Percentiles rank a stretch among this genome's conserved stretches.
Conservation (phyloP, 768 basidiomycete species). For the Auriscalpium microsporum region DNA sequence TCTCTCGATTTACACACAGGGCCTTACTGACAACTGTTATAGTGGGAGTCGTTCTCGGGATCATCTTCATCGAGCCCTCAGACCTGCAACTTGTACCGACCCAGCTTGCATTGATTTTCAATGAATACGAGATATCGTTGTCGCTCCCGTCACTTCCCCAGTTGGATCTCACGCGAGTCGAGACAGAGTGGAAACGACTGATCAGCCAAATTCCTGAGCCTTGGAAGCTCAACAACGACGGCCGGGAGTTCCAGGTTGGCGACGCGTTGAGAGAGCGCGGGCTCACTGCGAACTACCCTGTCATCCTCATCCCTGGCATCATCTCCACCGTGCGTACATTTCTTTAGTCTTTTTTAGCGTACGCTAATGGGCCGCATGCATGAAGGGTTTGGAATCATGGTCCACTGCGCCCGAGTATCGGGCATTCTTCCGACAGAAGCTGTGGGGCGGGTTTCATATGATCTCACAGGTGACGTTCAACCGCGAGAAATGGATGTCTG, state of each 20-base stretch:
- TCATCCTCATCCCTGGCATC: constrained; percentile 84
- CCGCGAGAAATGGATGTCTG: constrained; percentile 81
- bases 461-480: constrained; percentile 76
- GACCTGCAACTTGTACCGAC: constrained; percentile 63
- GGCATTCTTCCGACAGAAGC: constrained; percentile 84
- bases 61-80: constrained; percentile 56
- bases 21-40: background rate
- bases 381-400: constrained; percentile 81
- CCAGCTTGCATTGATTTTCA: constrained; percentile 56
- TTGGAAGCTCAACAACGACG: constrained; percentile 76
- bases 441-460: constrained; percentile 78
- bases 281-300: constrained; percentile 62
- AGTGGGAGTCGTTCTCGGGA: constrained; percentile 63
- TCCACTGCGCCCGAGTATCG: constrained; percentile 79
- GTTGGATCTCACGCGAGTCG: constrained; percentile 60
- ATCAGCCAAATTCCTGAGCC: constrained; percentile 66
- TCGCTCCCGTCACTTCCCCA: constrained; percentile 57
- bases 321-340: constrained; percentile 63
- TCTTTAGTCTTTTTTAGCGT: background rate
- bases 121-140: constrained; percentile 61
- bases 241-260: constrained; percentile 73
- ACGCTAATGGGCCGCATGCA: constrained; percentile 16
- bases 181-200: constrained; percentile 62
- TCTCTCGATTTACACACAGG: background rate
- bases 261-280: constrained; percentile 57